These are phyloP conservation scores for Entomortierella parvispora DNA, from an alignment of 192 early-diverging fungal species.

Conservation along the genomic window DNA sequence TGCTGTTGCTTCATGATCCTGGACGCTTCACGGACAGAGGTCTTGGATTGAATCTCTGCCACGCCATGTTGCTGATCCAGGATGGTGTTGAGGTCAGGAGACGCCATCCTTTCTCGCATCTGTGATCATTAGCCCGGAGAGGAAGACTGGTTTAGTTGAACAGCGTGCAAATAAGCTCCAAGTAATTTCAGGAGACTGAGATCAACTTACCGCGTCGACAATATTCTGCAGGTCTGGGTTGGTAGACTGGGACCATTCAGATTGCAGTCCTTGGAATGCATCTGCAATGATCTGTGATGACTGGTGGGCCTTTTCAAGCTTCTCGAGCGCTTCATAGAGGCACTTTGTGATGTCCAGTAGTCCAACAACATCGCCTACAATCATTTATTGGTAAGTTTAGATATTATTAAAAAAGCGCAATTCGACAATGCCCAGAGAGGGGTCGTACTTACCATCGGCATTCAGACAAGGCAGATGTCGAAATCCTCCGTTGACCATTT, in stretches of 20 bases:
- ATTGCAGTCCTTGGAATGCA: slow-evolving; percentile 79
- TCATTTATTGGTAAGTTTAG: not conserved
- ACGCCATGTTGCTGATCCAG: slow-evolving; percentile 68
- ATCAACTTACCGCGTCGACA: slow-evolving; percentile 29
- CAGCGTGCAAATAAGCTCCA: not conserved
- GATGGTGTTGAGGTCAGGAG: slow-evolving; percentile 87
- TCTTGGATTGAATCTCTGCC: slow-evolving; percentile 69
- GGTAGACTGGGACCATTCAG: slow-evolving; percentile 72
- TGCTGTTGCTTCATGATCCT: slow-evolving; percentile 76
- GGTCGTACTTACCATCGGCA: slow-evolving; percentile 13
- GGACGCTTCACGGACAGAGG: slow-evolving; percentile 77
- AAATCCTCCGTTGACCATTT: slow-evolving; percentile 82
- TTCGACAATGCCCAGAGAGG: not conserved
- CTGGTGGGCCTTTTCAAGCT: slow-evolving; percentile 80
- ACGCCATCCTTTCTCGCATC: slow-evolving; percentile 82
- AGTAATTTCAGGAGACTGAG: too few species aligned
- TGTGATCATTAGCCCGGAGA: not conserved
- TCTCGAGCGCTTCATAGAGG: slow-evolving; percentile 81
- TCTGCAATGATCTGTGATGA: slow-evolving; percentile 78
- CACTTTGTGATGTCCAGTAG: slow-evolving; percentile 83
- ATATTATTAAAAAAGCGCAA: not conserved
- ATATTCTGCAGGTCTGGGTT: slow-evolving; percentile 49
- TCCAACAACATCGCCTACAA: slow-evolving; percentile 84
- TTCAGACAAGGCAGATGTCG: slow-evolving; percentile 68
- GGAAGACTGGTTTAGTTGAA: too few species aligned